Base-by-base conservation (phyloP, 345 rosid genomes). In the Syzygium aromaticum region DNA sequence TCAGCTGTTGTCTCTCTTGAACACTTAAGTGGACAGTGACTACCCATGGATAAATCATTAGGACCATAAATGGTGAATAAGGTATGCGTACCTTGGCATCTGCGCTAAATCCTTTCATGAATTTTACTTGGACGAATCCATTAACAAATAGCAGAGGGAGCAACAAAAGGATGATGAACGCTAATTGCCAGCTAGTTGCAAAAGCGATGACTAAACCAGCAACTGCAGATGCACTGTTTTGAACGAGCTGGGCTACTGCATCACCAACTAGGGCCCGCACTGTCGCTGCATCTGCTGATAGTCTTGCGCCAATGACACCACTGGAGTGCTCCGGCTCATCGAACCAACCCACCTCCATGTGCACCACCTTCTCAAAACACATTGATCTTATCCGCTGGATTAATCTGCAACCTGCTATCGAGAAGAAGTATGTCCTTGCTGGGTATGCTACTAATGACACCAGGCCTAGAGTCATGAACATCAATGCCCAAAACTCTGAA, bases 281-380 rank as follows among this genome's bases (percentile, higher is more conserved):
- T 5, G 91, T 85, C 10, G 98, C 95, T 84, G 98, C 98, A 88
- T 96, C 98, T 80, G 96, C 95, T 10, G 99, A 95, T 4, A 95
- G 96, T 86, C 95, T 94, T 49, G 97, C 93, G 27, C 99, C 96
- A 78, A 96, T 92, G 52, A 93, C 90, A 52, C 98, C 96, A 84
- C 96, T 96, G 27, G 99, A 94, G 86, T 96, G 93, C 63, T 91
- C 92, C 15, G 92, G 92, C 67, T 92, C 95, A 89, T 96, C 99
- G n/a, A 96, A 95, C 98, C 98, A 96, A 52, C 96, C 91, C 84
- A 96, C 91, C 90, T 97, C 99, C 98, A 96, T 97, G 77, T 57
- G 89, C 89, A 95, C 93, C 59, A 94, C 96, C 90, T 93, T 96
- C 94, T 96, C 94, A 84, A 95, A 96, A 88, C 98, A 94, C 86